A percentile compares a stretch with the other conserved stretches of the same genome.
Evolutionary conservation across 352 stramenopile genomes (phyloP).

Genomic region (Globisporangium splendens): DNA sequence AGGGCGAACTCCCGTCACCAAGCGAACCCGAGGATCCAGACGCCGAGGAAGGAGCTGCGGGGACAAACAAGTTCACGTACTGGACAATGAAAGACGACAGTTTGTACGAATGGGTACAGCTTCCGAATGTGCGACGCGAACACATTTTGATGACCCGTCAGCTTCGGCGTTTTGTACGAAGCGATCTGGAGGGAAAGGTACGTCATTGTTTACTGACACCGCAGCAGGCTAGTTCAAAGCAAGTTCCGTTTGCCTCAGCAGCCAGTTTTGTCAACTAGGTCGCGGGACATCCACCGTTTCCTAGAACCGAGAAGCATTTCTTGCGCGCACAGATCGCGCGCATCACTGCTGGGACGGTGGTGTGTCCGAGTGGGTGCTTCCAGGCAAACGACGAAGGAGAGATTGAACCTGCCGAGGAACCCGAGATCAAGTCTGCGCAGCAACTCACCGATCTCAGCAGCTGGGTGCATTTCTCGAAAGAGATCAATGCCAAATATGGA

Average conservation of each 20-base stretch:
- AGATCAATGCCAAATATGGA: conserved; percentile 83
- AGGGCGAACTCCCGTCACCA: conserved; percentile 45
- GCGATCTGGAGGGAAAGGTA: conserved; percentile 70
- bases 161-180: conserved; percentile 74
- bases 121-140: conserved; percentile 69
- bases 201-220: too few relatives aligned
- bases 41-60: conserved; percentile 58
- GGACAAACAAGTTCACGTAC: conserved; percentile 89
- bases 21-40: conserved; percentile 65
- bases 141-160: conserved; percentile 80
- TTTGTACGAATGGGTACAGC: conserved; percentile 76
- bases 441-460: conserved; percentile 67
- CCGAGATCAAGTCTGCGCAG: conserved; percentile 65
- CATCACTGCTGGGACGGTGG: conserved; percentile 74
- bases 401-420: conserved; percentile 61
- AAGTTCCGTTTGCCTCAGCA: too few relatives aligned
- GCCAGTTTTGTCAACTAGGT: conserved; percentile 14
- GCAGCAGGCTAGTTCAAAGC: too few relatives aligned
- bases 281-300: conserved; percentile 84
- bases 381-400: conserved; percentile 69
- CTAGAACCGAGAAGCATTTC: conserved; percentile 82
- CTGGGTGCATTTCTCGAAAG: conserved; percentile 88
- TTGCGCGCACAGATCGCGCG: conserved; percentile 88
- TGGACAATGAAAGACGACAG: conserved; percentile 85
- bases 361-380: conserved; percentile 87